Conservation (phyloP, 345 rosid genomes). For the Aquilaria yunnanensis region DNA sequence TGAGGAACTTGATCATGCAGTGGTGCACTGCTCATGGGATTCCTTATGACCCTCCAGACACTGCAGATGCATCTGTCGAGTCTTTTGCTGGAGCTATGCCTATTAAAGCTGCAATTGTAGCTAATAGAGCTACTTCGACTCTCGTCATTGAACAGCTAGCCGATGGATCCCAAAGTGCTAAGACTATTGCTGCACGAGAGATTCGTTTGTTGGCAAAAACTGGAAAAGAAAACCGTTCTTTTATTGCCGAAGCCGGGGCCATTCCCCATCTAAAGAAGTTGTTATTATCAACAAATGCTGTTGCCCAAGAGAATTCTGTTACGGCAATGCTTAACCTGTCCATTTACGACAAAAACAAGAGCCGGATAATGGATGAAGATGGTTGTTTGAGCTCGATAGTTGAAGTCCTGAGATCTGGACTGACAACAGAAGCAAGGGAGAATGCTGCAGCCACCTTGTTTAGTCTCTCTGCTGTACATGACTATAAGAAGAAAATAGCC, state of each 20-base stretch:
- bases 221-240: conserved; percentile 81
- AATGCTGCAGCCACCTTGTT: conserved; percentile 95
- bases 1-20: conserved; percentile 74
- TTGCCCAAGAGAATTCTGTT: conserved; percentile 87
- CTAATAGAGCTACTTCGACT: conserved; percentile 66
- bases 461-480: conserved; percentile 86
- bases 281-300: conserved; percentile 47
- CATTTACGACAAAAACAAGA: conserved; percentile 79
- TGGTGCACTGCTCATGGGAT: conserved; percentile 82
- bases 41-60: conserved; percentile 48
- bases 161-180: conserved; percentile 53
- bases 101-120: conserved; percentile 65
- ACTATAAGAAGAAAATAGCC: conserved; percentile 83
- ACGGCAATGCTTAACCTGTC: conserved; percentile 91
- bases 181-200: conserved; percentile 72
- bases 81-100: conserved; percentile 55
- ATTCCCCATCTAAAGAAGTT: conserved; percentile 63
- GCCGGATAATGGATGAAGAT: conserved; percentile 71
- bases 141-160: conserved; percentile 69
- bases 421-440: conserved; percentile 78
- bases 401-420: conserved; percentile 60
- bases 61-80: conserved; percentile 42
- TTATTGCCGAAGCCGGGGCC: conserved; percentile 88
- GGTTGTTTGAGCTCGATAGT: conserved; percentile 75
- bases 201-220: conserved; percentile 83